Evolutionary conservation across 1,284 basidiomycete species (phyloP), one percentile per base, ranked within the genome.

Genomic region (Trametes polyzona): DNA sequence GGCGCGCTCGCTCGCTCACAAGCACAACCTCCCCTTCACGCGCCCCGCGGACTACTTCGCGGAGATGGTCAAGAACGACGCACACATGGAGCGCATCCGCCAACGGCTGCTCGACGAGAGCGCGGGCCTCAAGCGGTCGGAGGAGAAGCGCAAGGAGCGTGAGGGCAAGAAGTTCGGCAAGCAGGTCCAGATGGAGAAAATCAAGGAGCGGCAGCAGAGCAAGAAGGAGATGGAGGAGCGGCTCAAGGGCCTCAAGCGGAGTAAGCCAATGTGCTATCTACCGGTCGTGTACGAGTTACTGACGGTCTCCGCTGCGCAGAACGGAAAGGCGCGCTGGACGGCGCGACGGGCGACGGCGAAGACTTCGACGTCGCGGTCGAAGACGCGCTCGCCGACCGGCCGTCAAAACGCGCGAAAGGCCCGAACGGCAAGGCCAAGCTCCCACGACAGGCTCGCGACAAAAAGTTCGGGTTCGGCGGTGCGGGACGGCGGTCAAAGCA

Each of bases 151-250:
- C 68, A 90, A 88, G 69, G 93, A 98, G 75, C 83, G 96, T 49
- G 93, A 98, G 70, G 90, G 95, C 59, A 98, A 98, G 80, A 98
- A 98, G 81, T 97, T 93, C 69, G 96, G 96, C 46, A 98, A 98
- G 74, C 94, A 98, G 75, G 95, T 98, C 21, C 93, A 96, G 75
- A 76, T 88, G 51, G 92, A 95, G 75, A 93, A 93, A 75, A 77
- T 88, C 66, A 87, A 89, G 70, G 89, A 93, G 77, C 76, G 93
- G 42, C 86, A 93, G 71, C 73, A 71, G 58, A 73, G 74, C 57
- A 76, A 95, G 83, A 95, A 94, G 76, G 88, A 92, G 58, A 88
- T 94, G 82, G 89, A 91, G 58, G 92, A 96, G 64, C 78, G 87
- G 41, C 77, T 96, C 49, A 88, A 92, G 69, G 87, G 86, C 7